Evolutionary conservation across 768 basidiomycete genomes (phyloP).

Genomic region (Suillus placidus): DNA sequence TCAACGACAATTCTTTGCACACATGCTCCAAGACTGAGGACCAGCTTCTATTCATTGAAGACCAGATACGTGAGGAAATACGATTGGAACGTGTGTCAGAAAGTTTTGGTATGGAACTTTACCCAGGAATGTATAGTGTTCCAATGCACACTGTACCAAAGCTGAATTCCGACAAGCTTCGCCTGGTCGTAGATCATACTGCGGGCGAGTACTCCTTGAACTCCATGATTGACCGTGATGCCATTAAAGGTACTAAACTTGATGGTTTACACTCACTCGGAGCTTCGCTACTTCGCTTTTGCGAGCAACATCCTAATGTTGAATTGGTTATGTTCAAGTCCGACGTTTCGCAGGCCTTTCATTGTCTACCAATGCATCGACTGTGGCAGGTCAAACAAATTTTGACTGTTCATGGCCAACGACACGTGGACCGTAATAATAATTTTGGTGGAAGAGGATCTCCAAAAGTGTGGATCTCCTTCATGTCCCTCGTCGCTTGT

Average conservation of each 20-base stretch:
- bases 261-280: background rate
- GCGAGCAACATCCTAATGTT: background rate
- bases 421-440: too few relatives aligned
- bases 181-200: constrained; percentile 35
- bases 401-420: background rate
- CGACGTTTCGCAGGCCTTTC: constrained; percentile 40
- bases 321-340: constrained; percentile 35
- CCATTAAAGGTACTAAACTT: background rate
- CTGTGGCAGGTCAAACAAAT: constrained; percentile 13
- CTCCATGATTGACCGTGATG: constrained; percentile 30
- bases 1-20: background rate
- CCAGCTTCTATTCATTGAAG: constrained; percentile 26
- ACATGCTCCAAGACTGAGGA: background rate
- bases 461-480: too few relatives aligned
- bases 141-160: constrained; percentile 46
- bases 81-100: constrained; percentile 19
- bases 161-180: constrained; percentile 39
- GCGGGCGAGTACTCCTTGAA: constrained; percentile 38
- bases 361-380: constrained; percentile 37
- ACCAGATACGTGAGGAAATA: constrained; percentile 19
- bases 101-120: constrained; percentile 27
- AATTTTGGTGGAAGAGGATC: too few relatives aligned
- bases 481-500: too few relatives aligned
- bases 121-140: constrained; percentile 45
- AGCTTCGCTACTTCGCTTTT: background rate